Base-by-base conservation (phyloP, 202 grass and related monocot species). In the Bolboschoenoplectus hybrid region DNA sequence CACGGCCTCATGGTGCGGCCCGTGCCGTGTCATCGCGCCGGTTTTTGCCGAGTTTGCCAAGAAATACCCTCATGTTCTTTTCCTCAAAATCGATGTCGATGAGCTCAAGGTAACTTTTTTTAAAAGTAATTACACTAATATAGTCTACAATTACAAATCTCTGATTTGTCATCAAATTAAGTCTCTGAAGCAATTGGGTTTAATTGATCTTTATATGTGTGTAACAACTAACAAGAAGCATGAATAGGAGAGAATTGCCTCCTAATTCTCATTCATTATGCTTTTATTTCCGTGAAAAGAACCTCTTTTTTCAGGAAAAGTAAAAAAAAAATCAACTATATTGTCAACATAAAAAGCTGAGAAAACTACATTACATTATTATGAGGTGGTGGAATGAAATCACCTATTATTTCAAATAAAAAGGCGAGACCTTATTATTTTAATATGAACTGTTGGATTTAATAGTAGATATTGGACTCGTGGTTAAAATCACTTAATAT, bases 71-170 rank as follows among this genome's bases (percentile, higher is more conserved):
- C 16, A 8, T 2, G 83, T 67, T 46, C 1, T 89, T 64, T 95
- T 92, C 85, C 83, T 95, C 41, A 91, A 92, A 86, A 85, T 92
- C 20, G 91, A 95, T 5, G 91, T 95, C 7, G 93, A 95, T 1
- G 81, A 95, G 57, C 81, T 95, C 55, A 89, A 87, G 91, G 91
- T 95, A 39, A 36, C 13, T 57, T 17, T 78, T 78, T 78, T 12
- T 26, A 26, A 39, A 40, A 77, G 0, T 78, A 56, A 56, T 46
- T 73, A 16, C 12, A 13, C 6, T 57, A 78, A 78, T 56, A 10
- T 78, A 17, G 32, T 56, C 12, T 17, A 39, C 12, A 4, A 56
- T 6, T 17, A 39, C 12, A 4, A 56, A 56, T 56, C 10, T 55
- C 5, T 56, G 57, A 38, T 14, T 26, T 13, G 19, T 53, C 3